These are phyloP conservation scores for Colletotrichum musicola DNA, from an alignment of 2,329 filamentous ascomycete species.

Conservation along the genomic window DNA sequence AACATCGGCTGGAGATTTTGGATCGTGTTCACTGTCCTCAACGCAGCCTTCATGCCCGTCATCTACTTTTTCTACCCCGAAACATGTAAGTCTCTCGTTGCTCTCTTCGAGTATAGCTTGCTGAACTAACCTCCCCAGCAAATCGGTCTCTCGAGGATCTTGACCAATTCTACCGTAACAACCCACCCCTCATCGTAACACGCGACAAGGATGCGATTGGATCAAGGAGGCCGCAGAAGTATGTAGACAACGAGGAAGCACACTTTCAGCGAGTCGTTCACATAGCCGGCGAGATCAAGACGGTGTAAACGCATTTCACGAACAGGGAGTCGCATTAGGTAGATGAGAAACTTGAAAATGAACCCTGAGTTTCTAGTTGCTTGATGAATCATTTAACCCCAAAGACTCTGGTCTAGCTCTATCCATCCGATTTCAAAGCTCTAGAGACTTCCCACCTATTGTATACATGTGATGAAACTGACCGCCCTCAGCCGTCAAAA, in stretches of 20 bases:
- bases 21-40: slow-evolving; percentile 63
- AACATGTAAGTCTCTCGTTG: slow-evolving; percentile 44
- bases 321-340: neutral
- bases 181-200: slow-evolving; percentile 58
- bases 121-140: slow-evolving; percentile 37
- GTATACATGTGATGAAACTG: too few relatives aligned
- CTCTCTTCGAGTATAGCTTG: neutral
- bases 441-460: too few relatives aligned
- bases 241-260: slow-evolving; percentile 57
- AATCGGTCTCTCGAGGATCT: slow-evolving; percentile 46
- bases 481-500: neutral
- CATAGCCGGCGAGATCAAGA: neutral
- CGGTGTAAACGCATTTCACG: neutral
- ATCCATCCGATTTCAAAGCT: too few relatives aligned
- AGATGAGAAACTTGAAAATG: neutral
- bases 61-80: slow-evolving; percentile 63
- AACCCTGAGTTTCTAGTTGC: too few relatives aligned
- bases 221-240: slow-evolving; percentile 59
- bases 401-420: too few relatives aligned
- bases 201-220: slow-evolving; percentile 60
- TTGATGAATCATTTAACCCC: too few relatives aligned
- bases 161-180: slow-evolving; percentile 52
- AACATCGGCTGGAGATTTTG: slow-evolving; percentile 64
- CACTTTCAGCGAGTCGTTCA: neutral
- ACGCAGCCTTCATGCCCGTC: slow-evolving; percentile 57